phyloP scores from a whole-genome alignment of 2,329 filamentous ascomycete species.

The Proliferodiscus dingleyae region DNA sequence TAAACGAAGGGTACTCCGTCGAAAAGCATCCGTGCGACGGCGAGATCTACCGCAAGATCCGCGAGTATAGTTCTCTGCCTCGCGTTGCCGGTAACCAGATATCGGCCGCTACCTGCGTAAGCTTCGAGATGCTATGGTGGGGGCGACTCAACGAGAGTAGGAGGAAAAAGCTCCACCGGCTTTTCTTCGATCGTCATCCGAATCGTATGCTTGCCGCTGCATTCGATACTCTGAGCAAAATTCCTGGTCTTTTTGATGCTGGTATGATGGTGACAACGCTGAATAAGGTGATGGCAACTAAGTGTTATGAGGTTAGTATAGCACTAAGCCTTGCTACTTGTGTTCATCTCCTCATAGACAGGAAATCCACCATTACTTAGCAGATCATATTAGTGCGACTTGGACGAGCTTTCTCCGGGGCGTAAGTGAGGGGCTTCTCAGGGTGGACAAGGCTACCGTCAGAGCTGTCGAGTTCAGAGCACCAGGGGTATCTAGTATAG shows the following conservation, averaged over 20 bases:
- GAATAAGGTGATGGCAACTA: constrained; percentile 12
- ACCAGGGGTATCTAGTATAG: constrained; percentile 10
- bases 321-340: background rate
- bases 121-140: constrained; percentile 15
- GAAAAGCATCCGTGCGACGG: constrained; percentile 26
- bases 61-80: constrained; percentile 17
- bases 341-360: constrained; percentile 1
- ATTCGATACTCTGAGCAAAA: constrained; percentile 12
- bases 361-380: constrained; percentile 18
- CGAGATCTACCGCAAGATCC: constrained; percentile 31
- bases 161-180: constrained; percentile 11
- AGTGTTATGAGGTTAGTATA: constrained; percentile 10
- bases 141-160: constrained; percentile 10
- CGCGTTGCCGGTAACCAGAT: constrained; percentile 3
- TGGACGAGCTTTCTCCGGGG: constrained; percentile 9
- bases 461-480: constrained; percentile 12
- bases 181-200: constrained; percentile 1
- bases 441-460: constrained; percentile 16
- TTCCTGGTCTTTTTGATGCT: constrained; percentile 13
- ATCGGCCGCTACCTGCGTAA: constrained; percentile 10
- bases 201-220: constrained; percentile 10
- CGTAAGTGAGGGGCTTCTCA: constrained; percentile 3
- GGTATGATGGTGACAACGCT: constrained; percentile 17
- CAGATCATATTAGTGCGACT: constrained; percentile 5
- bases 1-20: constrained; percentile 31